phyloP scores from a whole-genome alignment of 2,329 filamentous ascomycete genomes.

The Sporothrix euskadiensis region DNA sequence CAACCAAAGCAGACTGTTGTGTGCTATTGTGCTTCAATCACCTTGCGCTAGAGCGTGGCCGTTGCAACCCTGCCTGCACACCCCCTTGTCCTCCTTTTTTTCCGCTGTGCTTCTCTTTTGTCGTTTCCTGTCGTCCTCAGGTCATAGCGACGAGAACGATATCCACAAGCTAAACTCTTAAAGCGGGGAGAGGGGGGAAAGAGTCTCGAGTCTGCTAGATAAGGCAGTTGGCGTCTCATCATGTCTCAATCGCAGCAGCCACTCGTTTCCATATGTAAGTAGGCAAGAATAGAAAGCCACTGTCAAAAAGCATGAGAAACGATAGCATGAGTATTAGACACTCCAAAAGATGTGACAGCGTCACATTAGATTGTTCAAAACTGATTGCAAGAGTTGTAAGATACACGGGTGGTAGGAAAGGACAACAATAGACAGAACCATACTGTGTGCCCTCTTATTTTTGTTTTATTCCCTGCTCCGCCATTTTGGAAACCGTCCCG shows the following conservation, averaged over 20 bases:
- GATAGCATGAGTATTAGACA: not conserved
- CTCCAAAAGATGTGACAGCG: conserved; percentile 3
- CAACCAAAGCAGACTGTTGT: not conserved
- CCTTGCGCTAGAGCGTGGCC: not conserved
- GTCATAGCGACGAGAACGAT: not conserved
- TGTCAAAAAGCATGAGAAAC: not conserved
- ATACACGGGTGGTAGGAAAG: not conserved
- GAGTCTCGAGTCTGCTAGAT: not conserved
- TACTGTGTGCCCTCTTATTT: not conserved
- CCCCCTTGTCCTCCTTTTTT: not conserved
- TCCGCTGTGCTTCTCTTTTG: not conserved
- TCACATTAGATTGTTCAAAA: not conserved
- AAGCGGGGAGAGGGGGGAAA: not conserved
- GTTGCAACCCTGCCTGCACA: conserved; percentile 14
- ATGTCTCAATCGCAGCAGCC: conserved; percentile 14
- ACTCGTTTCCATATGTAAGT: not conserved
- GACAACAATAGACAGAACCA: not conserved
- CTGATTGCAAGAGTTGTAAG: conserved; percentile 16
- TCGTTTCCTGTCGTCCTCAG: not conserved
- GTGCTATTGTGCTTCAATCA: conserved; percentile 3
- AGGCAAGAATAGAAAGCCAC: not conserved
- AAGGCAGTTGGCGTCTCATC: not conserved
- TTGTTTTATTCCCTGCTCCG: not conserved
- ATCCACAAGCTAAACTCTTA: not conserved
- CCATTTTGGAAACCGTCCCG: conserved; percentile 16